Base-by-base conservation (phyloP, 305 asterid genomes). In the Plantago coronopus region DNA sequence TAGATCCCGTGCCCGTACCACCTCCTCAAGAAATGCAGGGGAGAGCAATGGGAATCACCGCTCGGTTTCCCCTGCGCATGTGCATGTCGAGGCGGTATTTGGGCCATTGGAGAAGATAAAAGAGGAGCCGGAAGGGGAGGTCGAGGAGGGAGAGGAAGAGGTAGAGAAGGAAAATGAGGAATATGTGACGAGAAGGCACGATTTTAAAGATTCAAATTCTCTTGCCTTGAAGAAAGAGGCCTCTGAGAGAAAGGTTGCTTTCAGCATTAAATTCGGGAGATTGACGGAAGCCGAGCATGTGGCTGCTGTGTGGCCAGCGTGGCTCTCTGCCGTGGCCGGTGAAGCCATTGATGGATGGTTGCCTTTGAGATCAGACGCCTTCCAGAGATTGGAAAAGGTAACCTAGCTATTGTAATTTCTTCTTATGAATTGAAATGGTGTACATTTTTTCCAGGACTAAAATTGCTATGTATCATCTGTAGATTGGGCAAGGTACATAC, bases 321-420 rank as follows among this genome's bases (percentile, higher is more conserved):
- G 97, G 99, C 89, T 93, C 45, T 76, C 89, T 1, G 85, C 97
- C 5, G 95, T 77, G 31, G 97, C 99, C 1, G 95, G 91, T 1
- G 97, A 93, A 73, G 96, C 94, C 76, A 80, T 93, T 61, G 87
- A 85, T 0, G 99, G 99, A 54, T 87, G 91, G 97, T 31, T 77
- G 54, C 99, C 97, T 63, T 69, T 89, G 47, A 71, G 79, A 74
- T 79, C 95, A 0, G 94, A 93, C 40, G 59, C 72, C 9, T 93
- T 77, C 64, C 85, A 89, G 80, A 80, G 95, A 82, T 70, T 89
- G 53, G 97, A 93, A 23, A 93, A 85, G 95, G 98, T 90, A 70
- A 68, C 14, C 17, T 53, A 38, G 18, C n/a, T 25, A 1, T 27
- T 63, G 48, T 44, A 8, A 17, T 37, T 38, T 45, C 40, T 45